A percentile compares a stretch with the other conserved stretches of the same genome.
Evolutionary conservation across 1,139 yeast species (phyloP).

Genomic region (Lodderomyces elongisporus): DNA sequence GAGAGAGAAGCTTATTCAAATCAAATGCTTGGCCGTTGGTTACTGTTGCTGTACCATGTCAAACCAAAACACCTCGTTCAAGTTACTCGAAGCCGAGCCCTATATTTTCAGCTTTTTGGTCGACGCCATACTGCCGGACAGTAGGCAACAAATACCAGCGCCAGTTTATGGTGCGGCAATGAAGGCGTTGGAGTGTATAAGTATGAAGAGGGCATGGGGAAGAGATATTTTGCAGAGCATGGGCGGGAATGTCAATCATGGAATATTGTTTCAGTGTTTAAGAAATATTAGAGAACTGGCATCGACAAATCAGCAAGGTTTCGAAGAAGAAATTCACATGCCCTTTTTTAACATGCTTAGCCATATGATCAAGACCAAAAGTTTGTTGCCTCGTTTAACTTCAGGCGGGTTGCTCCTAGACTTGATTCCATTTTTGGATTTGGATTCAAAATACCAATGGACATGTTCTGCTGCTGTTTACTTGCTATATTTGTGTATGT

Average conservation of each 20-base stretch:
- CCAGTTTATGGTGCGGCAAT: slow-evolving; percentile 57
- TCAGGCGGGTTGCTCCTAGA: slow-evolving; percentile 71
- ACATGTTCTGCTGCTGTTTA: slow-evolving; percentile 65
- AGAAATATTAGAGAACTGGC: slow-evolving; percentile 54
- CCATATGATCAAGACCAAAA: slow-evolving; percentile 50
- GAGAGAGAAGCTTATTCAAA: slow-evolving; percentile 55
- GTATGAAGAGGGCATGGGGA: slow-evolving; percentile 67
- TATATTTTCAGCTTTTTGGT: slow-evolving; percentile 66
- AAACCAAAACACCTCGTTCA: slow-evolving; percentile 53
- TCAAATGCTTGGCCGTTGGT: slow-evolving; percentile 67
- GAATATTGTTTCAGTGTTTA: slow-evolving; percentile 68
- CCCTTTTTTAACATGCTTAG: slow-evolving; percentile 56
- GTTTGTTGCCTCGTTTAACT: slow-evolving; percentile 40
- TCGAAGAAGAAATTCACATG: slow-evolving; percentile 44
- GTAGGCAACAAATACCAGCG: slow-evolving; percentile 46
- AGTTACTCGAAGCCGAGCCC: slow-evolving; percentile 72
- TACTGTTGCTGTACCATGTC: slow-evolving; percentile 46
- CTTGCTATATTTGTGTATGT: slow-evolving; percentile 52
- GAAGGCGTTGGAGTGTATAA: slow-evolving; percentile 65
- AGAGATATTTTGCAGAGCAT: slow-evolving; percentile 74
- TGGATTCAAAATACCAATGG: slow-evolving; percentile 48
- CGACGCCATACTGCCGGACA: slow-evolving; percentile 57
- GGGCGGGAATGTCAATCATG: slow-evolving; percentile 90
- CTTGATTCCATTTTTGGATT: slow-evolving; percentile 56
- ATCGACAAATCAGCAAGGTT: slow-evolving; percentile 28